These are phyloP conservation scores for Periconia sp. DNA, from an alignment of 2,329 filamentous ascomycete genomes.

Conservation along the genomic window DNA sequence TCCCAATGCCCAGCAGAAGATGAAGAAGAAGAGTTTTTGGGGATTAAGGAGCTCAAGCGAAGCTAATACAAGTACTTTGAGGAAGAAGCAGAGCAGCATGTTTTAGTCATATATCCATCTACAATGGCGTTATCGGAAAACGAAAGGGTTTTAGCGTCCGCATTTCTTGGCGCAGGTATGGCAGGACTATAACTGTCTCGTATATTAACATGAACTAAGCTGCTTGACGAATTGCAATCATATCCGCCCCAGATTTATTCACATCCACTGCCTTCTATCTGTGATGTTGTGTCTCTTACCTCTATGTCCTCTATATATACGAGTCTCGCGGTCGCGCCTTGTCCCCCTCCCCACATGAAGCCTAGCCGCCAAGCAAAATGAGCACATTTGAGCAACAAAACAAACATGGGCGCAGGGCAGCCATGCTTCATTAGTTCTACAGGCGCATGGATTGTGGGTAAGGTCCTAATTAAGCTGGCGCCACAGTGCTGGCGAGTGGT, in stretches of 20 bases:
- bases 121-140: constrained; percentile 10
- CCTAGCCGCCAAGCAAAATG: constrained; percentile 28
- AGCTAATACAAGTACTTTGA: constrained; percentile 38
- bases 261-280: too few species aligned
- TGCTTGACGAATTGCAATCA: too few species aligned
- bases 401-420: too few species aligned
- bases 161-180: constrained; percentile 15
- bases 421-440: too few species aligned
- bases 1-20: constrained; percentile 31
- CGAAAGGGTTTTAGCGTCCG: constrained; percentile 7
- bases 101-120: constrained; percentile 35
- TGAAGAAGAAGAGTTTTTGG: constrained; percentile 48
- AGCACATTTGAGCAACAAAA: constrained; percentile 30
- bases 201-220: too few species aligned
- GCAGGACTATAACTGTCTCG: too few species aligned
- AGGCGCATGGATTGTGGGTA: constrained; percentile 15
- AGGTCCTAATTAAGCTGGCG: constrained; percentile 28
- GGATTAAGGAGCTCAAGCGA: constrained; percentile 41
- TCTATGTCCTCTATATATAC: neutral
- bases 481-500: constrained; percentile 23
- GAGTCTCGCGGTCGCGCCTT: neutral
- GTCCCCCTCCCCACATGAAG: neutral
- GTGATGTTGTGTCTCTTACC: neutral
- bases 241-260: too few species aligned
- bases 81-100: constrained; percentile 53